Evolutionary conservation across 371 early-diverging fungal species (phyloP).

Genomic region (Mucor velutinosus): DNA sequence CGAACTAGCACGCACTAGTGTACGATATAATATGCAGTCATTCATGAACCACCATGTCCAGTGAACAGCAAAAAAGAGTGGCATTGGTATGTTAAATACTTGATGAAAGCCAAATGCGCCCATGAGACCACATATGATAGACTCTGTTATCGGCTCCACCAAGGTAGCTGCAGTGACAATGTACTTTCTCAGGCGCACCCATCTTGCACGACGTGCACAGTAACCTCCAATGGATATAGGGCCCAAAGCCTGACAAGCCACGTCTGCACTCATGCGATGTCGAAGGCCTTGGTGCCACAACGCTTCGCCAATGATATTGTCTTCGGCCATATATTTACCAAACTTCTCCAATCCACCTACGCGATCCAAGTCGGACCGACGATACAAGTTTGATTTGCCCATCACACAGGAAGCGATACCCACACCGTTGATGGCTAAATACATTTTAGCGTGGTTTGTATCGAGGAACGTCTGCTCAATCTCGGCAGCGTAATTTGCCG

Average conservation of each 20-base stretch:
- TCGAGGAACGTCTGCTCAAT: slow-evolving; percentile 87
- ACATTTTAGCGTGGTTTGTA: slow-evolving; percentile 94
- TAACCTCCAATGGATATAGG: slow-evolving; percentile 72
- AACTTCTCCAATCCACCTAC: slow-evolving; percentile 85
- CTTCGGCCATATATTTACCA: slow-evolving; percentile 92
- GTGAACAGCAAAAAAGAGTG: slow-evolving; percentile 67
- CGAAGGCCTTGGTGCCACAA: slow-evolving; percentile 79
- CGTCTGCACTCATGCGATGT: slow-evolving; percentile 85
- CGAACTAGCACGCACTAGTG: slow-evolving; percentile 40
- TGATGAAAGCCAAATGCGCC: slow-evolving; percentile 62
- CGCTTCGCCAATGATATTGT: slow-evolving; percentile 89
- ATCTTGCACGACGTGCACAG: slow-evolving; percentile 81
- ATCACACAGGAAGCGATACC: slow-evolving; percentile 86
- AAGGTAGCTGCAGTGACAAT: slow-evolving; percentile 85
- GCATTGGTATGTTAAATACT: slow-evolving; percentile 49
- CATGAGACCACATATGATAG: slow-evolving; percentile 74
- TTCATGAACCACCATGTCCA: slow-evolving; percentile 73
- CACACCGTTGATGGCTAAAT: slow-evolving; percentile 85
- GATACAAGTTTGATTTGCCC: slow-evolving; percentile 93
- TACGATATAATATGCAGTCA: slow-evolving; percentile 65
- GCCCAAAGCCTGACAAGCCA: slow-evolving; percentile 85
- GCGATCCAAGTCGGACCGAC: slow-evolving; percentile 79
- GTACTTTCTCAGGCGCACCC: slow-evolving; percentile 93
- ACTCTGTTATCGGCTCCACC: slow-evolving; percentile 91
- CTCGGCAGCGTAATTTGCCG: slow-evolving; percentile 76